Evolutionary conservation across 257 asterid species (phyloP).

Genomic region (Prunella vulgaris): DNA sequence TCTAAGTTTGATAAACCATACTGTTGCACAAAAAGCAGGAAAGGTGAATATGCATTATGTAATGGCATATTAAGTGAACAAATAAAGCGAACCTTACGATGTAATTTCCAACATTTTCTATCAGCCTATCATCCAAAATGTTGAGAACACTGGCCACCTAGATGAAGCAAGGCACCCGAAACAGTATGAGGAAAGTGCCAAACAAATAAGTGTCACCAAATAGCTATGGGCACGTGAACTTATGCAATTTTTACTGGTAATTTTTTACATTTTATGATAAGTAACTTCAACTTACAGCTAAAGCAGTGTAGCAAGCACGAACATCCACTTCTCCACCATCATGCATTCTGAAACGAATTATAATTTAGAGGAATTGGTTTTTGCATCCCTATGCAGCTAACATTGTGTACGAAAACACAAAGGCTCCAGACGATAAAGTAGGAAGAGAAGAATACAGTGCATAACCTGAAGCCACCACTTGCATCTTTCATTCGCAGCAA

Average conservation of each 20-base stretch:
- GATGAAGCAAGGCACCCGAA: conserved; percentile 23
- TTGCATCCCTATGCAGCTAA: conserved; percentile 2
- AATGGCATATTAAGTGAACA: not conserved
- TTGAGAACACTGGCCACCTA: conserved; percentile 89
- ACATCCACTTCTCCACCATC: conserved; percentile 96
- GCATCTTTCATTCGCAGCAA: conserved; percentile 77
- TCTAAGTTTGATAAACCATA: not conserved
- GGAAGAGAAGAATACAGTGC: conserved; percentile 2
- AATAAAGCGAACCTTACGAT: conserved; percentile 55
- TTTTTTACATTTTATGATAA: not conserved
- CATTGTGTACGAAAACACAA: not conserved
- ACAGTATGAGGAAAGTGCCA: conserved; percentile 21
- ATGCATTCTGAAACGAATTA: conserved; percentile 69
- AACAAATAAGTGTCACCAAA: not conserved
- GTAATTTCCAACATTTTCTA: conserved; percentile 71
- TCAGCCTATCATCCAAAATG: conserved; percentile 77
- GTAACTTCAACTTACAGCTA: conserved; percentile 65
- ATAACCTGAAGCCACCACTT: conserved; percentile 95
- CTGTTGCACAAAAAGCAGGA: not conserved
- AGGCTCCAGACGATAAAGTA: not conserved
- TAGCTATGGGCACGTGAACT: not conserved
- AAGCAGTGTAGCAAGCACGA: conserved; percentile 96
- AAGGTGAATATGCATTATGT: not conserved
- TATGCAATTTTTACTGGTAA: not conserved
- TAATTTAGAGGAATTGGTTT: conserved; percentile 6